A percentile compares a stretch with the other conserved stretches of the same genome.
Evolutionary conservation across 768 basidiomycete genomes (phyloP).

Genomic region (Cyclocybe aegerita): DNA sequence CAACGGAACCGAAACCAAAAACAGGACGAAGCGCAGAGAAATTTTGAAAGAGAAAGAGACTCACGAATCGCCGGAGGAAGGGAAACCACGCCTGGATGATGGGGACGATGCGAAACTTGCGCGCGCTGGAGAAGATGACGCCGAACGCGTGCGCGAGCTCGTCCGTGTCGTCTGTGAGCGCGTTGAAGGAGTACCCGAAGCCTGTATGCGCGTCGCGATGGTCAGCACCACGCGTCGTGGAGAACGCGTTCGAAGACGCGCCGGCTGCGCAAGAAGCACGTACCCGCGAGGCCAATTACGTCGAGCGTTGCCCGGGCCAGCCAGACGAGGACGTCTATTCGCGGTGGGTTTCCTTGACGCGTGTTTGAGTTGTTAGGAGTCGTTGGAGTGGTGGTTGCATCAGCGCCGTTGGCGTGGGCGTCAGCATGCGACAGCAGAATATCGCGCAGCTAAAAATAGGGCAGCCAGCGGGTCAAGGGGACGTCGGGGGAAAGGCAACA

Average conservation of each 20-base stretch:
- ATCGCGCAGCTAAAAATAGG: constrained; percentile 42
- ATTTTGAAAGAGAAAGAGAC: constrained; percentile 19
- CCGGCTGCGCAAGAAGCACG: background rate
- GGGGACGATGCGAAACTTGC: constrained; percentile 50
- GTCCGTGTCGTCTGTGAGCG: constrained; percentile 35
- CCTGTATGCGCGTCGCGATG: constrained; percentile 9
- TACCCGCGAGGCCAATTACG: constrained; percentile 71
- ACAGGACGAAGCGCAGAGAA: background rate
- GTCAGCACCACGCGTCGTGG: no score
- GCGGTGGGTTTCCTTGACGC: constrained; percentile 5
- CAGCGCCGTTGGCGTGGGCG: constrained; percentile 7
- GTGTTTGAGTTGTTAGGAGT: background rate
- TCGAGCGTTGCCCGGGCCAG: constrained; percentile 69
- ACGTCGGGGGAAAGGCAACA: background rate
- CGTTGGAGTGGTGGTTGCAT: constrained; percentile 19
- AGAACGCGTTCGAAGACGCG: no score
- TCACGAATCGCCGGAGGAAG: constrained; percentile 50
- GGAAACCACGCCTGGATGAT: constrained; percentile 62
- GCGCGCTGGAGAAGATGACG: constrained; percentile 52
- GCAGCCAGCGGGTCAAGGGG: background rate
- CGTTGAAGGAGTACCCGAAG: constrained; percentile 27
- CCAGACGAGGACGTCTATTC: constrained; percentile 63
- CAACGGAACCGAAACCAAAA: constrained; percentile 3
- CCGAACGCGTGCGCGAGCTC: constrained; percentile 57
- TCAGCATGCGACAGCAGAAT: constrained; percentile 36